Base-by-base conservation (phyloP, 2,329 filamentous ascomycete species). In the Paramyrothecium sp. region DNA sequence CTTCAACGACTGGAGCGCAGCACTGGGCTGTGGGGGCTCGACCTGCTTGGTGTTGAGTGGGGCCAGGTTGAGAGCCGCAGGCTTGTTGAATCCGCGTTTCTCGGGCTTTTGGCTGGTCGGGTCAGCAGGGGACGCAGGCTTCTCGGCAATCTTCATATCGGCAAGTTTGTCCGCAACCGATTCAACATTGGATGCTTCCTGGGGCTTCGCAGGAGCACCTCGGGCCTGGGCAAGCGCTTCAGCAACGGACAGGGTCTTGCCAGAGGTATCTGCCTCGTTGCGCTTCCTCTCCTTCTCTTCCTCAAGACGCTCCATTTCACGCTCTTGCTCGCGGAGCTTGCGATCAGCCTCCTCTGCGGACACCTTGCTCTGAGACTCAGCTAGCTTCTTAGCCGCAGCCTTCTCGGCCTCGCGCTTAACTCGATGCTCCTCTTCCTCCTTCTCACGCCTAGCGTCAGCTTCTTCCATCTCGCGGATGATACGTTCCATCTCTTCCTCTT, bases 1-100 rank as follows among this genome's bases (percentile, higher is more conserved):
- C 78, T 95, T 94, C 61, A 99, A 84, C 10, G 94, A 90, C 74
- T 96, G 93, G 71, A 99, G 89, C 60, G 93, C 94, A 58, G 95
- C 92, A 62, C 92, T 98, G 17, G 94, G 94, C 75, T 97, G 93
- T 54, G 92, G 88, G 54, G 94, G 90, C 78, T 99, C 94, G 22
- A 97, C 86, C 41, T 89, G 81, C 77, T 93, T 96, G 65, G 87
- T 92, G 61, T 90, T 96, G 56, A 89, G 76, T n/a, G 83, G 83
- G 56, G 92, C 86, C 61, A 98, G 83, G 76, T 97, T 97, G 63
- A 99, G 87, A 49, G 91, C 89, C 58, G 89, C 87, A 53, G 95
- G 94, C 82, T 97, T 97, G 47, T 75, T 44, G 38, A 44, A 44
- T 17, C 38, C 77, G 56, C 78, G 86, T 75, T 92, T 92, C 66